Evolutionary conservation across 169 alveolate genomes (phyloP).

Genomic region (Babesia sp.): DNA sequence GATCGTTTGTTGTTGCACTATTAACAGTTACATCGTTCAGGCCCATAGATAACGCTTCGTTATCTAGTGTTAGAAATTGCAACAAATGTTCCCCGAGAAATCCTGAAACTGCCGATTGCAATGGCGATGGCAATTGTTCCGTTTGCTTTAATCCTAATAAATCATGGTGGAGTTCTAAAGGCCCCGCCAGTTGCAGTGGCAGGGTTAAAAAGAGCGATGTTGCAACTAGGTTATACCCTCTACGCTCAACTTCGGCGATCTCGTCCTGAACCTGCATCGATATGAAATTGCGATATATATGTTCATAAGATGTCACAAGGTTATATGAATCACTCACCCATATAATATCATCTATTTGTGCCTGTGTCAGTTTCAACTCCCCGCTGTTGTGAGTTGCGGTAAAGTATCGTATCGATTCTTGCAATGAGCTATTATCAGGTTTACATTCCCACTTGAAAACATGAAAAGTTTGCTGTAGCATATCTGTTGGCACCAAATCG

Average conservation of each 20-base stretch:
- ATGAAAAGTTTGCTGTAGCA: background rate
- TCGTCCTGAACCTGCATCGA: conserved; percentile 45
- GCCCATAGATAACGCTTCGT: conserved; percentile 14
- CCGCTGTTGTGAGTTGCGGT: background rate
- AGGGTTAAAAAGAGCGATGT: conserved; percentile 8
- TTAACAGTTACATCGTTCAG: conserved; percentile 1
- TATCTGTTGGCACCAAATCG: background rate
- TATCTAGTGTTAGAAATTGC: background rate
- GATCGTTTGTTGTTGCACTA: background rate
- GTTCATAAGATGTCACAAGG: background rate
- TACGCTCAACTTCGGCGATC: conserved; percentile 18
- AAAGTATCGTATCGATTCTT: conserved; percentile 10
- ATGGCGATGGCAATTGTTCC: conserved; percentile 16
- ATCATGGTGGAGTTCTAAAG: background rate
- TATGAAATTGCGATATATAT: background rate
- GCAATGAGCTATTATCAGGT: conserved; percentile 1
- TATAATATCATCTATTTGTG: conserved; percentile 11
- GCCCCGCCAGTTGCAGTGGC: background rate
- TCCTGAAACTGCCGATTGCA: background rate
- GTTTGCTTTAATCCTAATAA: conserved; percentile 20
- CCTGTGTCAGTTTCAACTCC: background rate
- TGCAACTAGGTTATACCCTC: conserved; percentile 26
- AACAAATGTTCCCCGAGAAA: background rate
- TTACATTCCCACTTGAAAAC: conserved; percentile 14
- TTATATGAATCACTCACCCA: conserved; percentile 38